Conservation (phyloP, 176 grass and related monocot genomes). For the Aegilops longissima region DNA sequence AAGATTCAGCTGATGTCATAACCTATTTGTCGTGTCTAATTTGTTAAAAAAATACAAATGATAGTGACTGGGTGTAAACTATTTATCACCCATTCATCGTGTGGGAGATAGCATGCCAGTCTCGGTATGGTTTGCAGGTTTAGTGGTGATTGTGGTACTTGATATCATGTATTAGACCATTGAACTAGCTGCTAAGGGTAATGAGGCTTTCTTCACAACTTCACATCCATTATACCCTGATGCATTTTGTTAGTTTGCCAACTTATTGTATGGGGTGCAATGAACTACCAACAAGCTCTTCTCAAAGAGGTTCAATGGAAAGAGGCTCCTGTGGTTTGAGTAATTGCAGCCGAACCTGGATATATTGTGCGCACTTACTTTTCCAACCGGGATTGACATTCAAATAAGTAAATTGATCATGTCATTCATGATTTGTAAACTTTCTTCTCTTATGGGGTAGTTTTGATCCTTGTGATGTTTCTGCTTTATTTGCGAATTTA, state of each 20-base stretch:
- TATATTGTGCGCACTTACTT: neutral
- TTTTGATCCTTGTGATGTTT: conserved; percentile 7
- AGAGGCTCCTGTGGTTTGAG: neutral
- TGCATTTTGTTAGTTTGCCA: neutral
- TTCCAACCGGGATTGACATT: neutral
- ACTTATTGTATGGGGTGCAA: neutral
- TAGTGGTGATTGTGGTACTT: neutral
- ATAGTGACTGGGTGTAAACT: neutral
- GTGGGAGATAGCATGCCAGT: neutral
- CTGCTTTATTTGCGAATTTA: neutral
- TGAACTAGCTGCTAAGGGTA: neutral
- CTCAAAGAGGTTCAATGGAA: neutral
- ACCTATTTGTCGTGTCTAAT: neutral
- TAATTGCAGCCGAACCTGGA: neutral
- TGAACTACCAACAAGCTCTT: neutral
- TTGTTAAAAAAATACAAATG: conserved; percentile 1
- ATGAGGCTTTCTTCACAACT: neutral
- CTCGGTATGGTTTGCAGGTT: neutral
- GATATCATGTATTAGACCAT: neutral
- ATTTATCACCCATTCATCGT: neutral
- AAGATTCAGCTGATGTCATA: neutral
- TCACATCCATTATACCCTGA: neutral
- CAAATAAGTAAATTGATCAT: conserved; percentile 8
- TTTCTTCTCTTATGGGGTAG: neutral
- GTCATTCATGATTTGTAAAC: conserved; percentile 23